Conservation (phyloP, 148 eudicot species). For the Talinum fruticosum region DNA sequence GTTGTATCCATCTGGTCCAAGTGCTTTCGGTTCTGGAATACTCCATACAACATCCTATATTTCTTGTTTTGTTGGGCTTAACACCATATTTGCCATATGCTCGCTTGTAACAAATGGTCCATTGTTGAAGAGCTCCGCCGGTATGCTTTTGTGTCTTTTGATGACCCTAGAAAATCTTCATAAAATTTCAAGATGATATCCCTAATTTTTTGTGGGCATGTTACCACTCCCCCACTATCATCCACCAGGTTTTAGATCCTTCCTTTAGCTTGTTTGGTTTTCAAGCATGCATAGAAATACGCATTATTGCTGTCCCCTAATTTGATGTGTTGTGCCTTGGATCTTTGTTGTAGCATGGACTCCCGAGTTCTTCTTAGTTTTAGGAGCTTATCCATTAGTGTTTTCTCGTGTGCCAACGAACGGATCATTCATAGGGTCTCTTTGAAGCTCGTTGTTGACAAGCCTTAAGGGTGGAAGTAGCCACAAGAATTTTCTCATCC, state of each 20-base stretch:
- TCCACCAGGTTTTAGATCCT: background rate
- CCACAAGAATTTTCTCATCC: too few species aligned
- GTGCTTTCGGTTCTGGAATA: too few species aligned
- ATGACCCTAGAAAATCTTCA: background rate
- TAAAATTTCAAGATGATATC: too few species aligned
- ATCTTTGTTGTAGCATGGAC: background rate
- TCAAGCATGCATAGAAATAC: background rate
- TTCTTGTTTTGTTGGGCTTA: too few species aligned
- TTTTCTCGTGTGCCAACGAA: background rate
- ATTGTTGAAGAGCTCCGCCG: too few species aligned
- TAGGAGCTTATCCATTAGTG: background rate
- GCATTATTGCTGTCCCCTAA: background rate
- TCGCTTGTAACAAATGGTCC: background rate
- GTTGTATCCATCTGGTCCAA: background rate
- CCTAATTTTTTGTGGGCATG: too few species aligned
- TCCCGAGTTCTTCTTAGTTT: background rate
- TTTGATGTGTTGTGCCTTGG: background rate
- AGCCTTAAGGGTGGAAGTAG: background rate
- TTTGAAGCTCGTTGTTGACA: background rate
- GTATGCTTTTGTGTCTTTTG: background rate
- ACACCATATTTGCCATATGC: background rate
- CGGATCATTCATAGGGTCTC: background rate
- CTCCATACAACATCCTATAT: too few species aligned
- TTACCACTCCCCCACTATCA: background rate
- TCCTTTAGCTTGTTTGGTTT: background rate